Evolutionary conservation across 208 protist species (phyloP).

Genomic region (Trypanosoma boissoni): DNA sequence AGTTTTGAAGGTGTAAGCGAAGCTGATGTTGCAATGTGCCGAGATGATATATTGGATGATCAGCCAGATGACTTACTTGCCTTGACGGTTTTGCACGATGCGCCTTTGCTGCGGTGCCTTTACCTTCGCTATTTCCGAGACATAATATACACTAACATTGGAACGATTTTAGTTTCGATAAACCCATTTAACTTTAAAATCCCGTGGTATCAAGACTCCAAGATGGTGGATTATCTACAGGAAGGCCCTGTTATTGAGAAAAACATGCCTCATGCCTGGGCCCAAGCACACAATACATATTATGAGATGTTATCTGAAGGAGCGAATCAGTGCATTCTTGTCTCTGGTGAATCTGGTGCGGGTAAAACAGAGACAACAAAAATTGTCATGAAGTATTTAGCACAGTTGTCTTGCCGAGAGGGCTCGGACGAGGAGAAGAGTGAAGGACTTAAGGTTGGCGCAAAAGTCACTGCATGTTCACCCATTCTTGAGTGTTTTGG

Average conservation of each 20-base stretch:
- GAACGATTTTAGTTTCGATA: slow-evolving; percentile 35
- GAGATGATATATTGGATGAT: slow-evolving; percentile 28
- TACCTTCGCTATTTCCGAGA: slow-evolving; percentile 40
- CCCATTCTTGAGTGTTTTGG: slow-evolving; percentile 91
- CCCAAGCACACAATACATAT: slow-evolving; percentile 41
- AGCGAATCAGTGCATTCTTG: slow-evolving; percentile 37
- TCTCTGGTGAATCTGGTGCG: slow-evolving; percentile 50
- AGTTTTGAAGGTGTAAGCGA: slow-evolving; percentile 3
- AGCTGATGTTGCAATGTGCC: slow-evolving; percentile 7
- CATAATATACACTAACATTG: slow-evolving; percentile 49
- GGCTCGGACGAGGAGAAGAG: slow-evolving; percentile 27
- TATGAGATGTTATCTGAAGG: slow-evolving; percentile 29
- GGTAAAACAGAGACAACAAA: slow-evolving; percentile 44
- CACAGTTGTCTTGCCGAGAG: slow-evolving; percentile 23
- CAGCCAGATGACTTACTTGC: slow-evolving; percentile 33
- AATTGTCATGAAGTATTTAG: slow-evolving; percentile 48
- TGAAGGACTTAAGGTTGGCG: slow-evolving; percentile 16
- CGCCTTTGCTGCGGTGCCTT: slow-evolving; percentile 31
- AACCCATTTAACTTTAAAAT: slow-evolving; percentile 52
- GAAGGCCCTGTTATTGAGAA: slow-evolving; percentile 33
- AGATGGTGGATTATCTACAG: slow-evolving; percentile 33
- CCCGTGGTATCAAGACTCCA: slow-evolving; percentile 34
- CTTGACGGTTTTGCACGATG: slow-evolving; percentile 39
- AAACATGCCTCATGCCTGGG: slow-evolving; percentile 39
- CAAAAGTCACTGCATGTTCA: slow-evolving; percentile 38